A percentile compares a stretch with the other conserved stretches of the same genome.
Conservation (phyloP, 2,329 filamentous ascomycete genomes). For the Chaetothyriales sp. region DNA sequence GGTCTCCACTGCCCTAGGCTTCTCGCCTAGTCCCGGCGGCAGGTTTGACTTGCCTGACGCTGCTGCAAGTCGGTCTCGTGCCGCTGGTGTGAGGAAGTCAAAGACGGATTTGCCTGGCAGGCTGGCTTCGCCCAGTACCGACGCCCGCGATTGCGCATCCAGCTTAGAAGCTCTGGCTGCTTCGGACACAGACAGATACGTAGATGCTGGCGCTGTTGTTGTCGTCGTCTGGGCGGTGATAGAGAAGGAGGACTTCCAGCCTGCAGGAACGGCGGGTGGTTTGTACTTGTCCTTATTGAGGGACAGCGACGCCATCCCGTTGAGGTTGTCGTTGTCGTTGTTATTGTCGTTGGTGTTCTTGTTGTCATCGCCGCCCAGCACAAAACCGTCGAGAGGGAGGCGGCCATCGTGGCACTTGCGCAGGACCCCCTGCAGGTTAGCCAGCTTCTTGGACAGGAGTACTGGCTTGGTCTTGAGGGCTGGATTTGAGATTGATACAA, state of each 20-base stretch:
- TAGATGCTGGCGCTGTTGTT: slow-evolving; percentile 24
- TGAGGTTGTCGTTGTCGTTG: slow-evolving; percentile 44
- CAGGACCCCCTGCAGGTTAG: slow-evolving; percentile 30
- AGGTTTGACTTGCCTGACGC: slow-evolving; percentile 63
- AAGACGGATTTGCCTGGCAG: slow-evolving; percentile 91
- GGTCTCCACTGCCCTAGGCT: slow-evolving; percentile 47
- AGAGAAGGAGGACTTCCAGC: slow-evolving; percentile 49
- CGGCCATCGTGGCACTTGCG: slow-evolving; percentile 53
- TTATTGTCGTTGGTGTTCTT: slow-evolving; percentile 8
- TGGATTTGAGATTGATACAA: neutral
- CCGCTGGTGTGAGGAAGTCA: slow-evolving; percentile 68
- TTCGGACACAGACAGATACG: slow-evolving; percentile 29
- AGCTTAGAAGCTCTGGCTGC: slow-evolving; percentile 63
- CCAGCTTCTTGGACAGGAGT: slow-evolving; percentile 55
- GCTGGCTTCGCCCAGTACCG: slow-evolving; percentile 62
- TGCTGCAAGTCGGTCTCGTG: slow-evolving; percentile 59
- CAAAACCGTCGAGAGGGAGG: slow-evolving; percentile 66
- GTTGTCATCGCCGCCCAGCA: neutral
- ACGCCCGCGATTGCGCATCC: slow-evolving; percentile 61
- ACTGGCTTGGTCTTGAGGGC: slow-evolving; percentile 24
- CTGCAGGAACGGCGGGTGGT: slow-evolving; percentile 32
- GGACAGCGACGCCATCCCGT: slow-evolving; percentile 33
- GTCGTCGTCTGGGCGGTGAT: no score
- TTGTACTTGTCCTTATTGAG: slow-evolving; percentile 32
- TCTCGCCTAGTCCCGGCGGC: slow-evolving; percentile 61